Evolutionary conservation across 495 filamentous ascomycete genomes (phyloP), one percentile per base, ranked within the genome.

Genomic region (Patellaria atrata): DNA sequence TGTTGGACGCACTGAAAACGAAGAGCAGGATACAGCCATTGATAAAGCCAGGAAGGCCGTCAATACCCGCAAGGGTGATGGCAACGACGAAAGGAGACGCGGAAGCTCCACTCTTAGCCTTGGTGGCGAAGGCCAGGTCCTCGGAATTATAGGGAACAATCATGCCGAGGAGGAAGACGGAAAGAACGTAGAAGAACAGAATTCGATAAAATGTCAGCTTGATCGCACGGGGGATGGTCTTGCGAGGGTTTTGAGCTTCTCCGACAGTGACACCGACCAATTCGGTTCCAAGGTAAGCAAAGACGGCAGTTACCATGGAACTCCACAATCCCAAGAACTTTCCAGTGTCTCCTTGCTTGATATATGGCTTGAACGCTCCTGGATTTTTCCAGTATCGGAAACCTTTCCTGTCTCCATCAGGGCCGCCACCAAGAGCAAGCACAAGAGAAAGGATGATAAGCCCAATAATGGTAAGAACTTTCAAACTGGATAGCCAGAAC

Each of bases 1-100:
- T 83, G 61, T 87, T 87, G 34, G 79, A 70, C 17, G 82, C 81
- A 10, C 72, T 78, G 55, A 84, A 71, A 38, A 81, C 82, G 48
- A 84, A 86, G 27, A 81, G 44, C n/a, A 87, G 60, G 28, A 89
- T 79, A 44, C 72, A 70, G 8, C 58, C 74, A 47, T 78, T 78
- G 26, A 78, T 36, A 34, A 78, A 65, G 17, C 65, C 60, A 2
- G 68, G 62, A 16, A 78, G 58, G 1, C 50, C 44, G 0, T 60
- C 55, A 39, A 78, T 74, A 2, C 63, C 62, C 1, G 69, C 62
- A 9, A 67, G 43, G 33, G 57, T 31, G 44, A 77, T 70, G 18
- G 72, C 73, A 9, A 73, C 63, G 5, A 78, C 73, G 35, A 76
- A 78, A 7, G 74, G 73, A 14, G 68, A 73, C 1, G 74, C 71